Evolutionary conservation across 371 early-diverging fungal genomes (phyloP), one percentile per base, ranked within the genome.

Genomic region (Mycotypha africana): DNA sequence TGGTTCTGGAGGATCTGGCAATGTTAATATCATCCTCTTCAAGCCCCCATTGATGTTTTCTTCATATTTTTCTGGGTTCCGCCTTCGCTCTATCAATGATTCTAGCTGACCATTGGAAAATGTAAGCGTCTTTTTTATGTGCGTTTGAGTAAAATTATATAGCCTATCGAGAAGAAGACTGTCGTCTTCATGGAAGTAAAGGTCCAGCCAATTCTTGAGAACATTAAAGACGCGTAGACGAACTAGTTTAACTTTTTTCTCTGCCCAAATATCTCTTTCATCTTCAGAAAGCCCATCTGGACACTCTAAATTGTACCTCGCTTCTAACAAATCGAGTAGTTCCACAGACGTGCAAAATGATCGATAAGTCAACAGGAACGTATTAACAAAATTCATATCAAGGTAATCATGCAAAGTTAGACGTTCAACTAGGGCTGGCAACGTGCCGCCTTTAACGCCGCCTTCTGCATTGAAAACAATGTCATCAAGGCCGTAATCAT

Each of bases 331-430:
- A 20, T 76, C 66, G 38, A 93, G 69, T 15, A 95, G 62, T 45
- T 89, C 77, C 6, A 60, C 65, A 0, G 94, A 76, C 1, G 82
- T 71, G 11, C 82, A 76, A 48, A 95, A 94, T 19, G 87, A 84
- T 17, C 88, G 89, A 65, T 91, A 94, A 10, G 91, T 92, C 60
- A 96, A 70, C 50, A 96, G 51, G 70, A 96, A 93, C 0, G 89
- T 84, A 15, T 75, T 79, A 38, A 82, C 80, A 61, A 89, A 93
- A 40, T 75, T 77, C 58, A 58, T 70, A 51, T 82, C 86, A 19
- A 81, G 55, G 14, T 70, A 74, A 51, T 92, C 92, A 47, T 94
- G 95, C 19, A 85, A 61, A 0, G 94, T 94, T 49, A 94, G 66
- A 6, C 92, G 74, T 68, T 93, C 95, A 2, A 93, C 78, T 1